phyloP scores from a whole-genome alignment of 106 monocot genomes.

The Ottelia alismoides region DNA sequence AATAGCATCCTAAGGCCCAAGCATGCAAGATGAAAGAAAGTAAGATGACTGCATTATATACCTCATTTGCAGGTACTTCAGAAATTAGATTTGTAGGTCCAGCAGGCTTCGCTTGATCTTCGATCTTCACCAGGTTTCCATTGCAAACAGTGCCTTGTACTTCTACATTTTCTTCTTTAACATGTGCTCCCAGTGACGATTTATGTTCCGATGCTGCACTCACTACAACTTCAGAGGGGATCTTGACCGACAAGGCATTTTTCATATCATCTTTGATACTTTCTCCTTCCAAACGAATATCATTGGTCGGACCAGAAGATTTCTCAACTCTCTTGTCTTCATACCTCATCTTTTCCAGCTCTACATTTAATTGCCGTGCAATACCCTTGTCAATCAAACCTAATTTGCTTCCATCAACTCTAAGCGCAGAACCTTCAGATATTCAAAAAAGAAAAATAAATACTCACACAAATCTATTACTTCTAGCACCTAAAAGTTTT shows the following conservation, averaged over 20 bases:
- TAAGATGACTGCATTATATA: no score
- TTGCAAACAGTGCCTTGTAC: no score
- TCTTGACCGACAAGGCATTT: conserved; percentile 17
- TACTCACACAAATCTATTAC: no score
- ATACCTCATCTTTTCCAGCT: conserved; percentile 5
- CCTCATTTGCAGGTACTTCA: no score
- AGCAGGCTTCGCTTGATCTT: no score
- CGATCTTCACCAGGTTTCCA: conserved; percentile 12
- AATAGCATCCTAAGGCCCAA: no score
- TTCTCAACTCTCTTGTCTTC: conserved; percentile 15
- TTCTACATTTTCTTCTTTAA: conserved; percentile 26
- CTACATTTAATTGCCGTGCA: conserved; percentile 12
- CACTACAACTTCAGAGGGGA: conserved; percentile 8
- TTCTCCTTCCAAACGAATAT: conserved; percentile 6
- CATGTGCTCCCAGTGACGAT: conserved; percentile 4
- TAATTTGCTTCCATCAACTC: no score
- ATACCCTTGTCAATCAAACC: conserved; percentile 12
- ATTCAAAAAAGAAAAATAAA: conserved; percentile 3
- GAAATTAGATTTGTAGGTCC: no score
- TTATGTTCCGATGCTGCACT: conserved; percentile 8
- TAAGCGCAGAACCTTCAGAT: no score
- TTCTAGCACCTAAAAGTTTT: no score
- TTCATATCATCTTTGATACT: conserved; percentile 12
- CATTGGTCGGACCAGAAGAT: conserved; percentile 10
- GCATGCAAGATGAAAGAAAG: no score